Evolutionary conservation across 768 basidiomycete genomes (phyloP).

Genomic region (Harrya chromipes): DNA sequence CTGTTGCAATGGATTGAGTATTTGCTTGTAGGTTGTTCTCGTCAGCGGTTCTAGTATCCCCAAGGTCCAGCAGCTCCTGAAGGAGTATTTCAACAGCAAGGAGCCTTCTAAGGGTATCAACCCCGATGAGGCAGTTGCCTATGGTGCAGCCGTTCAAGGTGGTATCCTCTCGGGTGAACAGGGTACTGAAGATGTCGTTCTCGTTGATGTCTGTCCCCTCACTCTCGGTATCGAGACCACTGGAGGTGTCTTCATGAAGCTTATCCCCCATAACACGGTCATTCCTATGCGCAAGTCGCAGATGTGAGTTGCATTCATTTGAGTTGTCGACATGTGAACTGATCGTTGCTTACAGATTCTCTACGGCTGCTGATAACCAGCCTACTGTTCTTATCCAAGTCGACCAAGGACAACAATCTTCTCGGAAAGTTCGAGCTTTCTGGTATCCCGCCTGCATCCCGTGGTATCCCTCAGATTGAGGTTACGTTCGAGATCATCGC

Average conservation of each 20-base stretch:
- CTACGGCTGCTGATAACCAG: constrained; percentile 87
- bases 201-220: constrained; percentile 95
- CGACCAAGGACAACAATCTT: constrained; percentile 98
- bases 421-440: constrained; percentile 96
- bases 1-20: not conserved
- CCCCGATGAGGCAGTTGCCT: constrained; percentile 98
- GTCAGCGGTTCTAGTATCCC: constrained; percentile 99
- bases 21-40: constrained; percentile 62
- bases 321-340: not conserved
- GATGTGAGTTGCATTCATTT: constrained; percentile 47
- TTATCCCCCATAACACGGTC: constrained; percentile 96
- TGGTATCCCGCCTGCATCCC: constrained; percentile 90
- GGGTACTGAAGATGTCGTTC: constrained; percentile 84
- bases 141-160: constrained; percentile 98
- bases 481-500: constrained; percentile 95
- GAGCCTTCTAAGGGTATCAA: constrained; percentile 99
- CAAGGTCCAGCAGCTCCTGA: constrained; percentile 97
- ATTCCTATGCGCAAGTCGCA: constrained; percentile 97
- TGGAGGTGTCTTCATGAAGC: constrained; percentile 96
- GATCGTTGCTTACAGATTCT: constrained; percentile 45
- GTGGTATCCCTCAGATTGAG: constrained; percentile 96
- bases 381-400: constrained; percentile 94
- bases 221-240: constrained; percentile 99
- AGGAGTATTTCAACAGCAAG: constrained; percentile 95
- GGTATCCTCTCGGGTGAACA: constrained; percentile 96